Conservation (phyloP, 768 basidiomycete genomes). For the Agaricus sinodeliciosus region DNA sequence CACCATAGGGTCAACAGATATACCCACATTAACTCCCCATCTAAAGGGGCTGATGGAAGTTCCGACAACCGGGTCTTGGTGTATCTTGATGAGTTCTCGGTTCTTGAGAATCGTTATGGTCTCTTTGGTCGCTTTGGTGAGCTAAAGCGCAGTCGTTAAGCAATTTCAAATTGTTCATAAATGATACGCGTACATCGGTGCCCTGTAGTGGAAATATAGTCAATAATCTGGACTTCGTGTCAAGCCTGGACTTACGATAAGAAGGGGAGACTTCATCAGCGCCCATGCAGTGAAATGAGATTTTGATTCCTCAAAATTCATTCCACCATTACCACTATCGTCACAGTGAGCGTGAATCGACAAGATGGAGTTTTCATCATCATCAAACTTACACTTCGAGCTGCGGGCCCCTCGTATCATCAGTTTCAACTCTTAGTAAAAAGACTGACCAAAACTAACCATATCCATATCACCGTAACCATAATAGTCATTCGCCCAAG, state of each 20-base stretch:
- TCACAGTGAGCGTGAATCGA: not conserved
- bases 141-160: constrained; percentile 22
- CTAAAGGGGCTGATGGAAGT: constrained; percentile 58
- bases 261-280: constrained; percentile 60
- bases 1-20: not conserved
- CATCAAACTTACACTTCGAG: constrained; percentile 44
- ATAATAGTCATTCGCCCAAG: constrained; percentile 59
- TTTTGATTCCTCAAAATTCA: constrained; percentile 58
- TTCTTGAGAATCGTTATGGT: constrained; percentile 54
- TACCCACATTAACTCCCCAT: constrained; percentile 60
- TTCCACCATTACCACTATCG: constrained; percentile 52
- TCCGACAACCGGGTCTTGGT: constrained; percentile 59
- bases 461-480: constrained; percentile 69
- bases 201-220: constrained; percentile 18
- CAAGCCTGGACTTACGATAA: constrained; percentile 32
- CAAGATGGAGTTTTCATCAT: not conserved
- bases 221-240: not conserved
- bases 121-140: constrained; percentile 40
- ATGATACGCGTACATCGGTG: constrained; percentile 23
- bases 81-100: constrained; percentile 59
- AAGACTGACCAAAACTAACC: constrained; percentile 24
- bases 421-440: not conserved
- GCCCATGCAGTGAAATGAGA: constrained; percentile 72
- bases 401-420: constrained; percentile 21
- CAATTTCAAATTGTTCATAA: not conserved